Evolutionary conservation across 2,329 filamentous ascomycete species (phyloP).

Genomic region (Polytolypa hystricis): DNA sequence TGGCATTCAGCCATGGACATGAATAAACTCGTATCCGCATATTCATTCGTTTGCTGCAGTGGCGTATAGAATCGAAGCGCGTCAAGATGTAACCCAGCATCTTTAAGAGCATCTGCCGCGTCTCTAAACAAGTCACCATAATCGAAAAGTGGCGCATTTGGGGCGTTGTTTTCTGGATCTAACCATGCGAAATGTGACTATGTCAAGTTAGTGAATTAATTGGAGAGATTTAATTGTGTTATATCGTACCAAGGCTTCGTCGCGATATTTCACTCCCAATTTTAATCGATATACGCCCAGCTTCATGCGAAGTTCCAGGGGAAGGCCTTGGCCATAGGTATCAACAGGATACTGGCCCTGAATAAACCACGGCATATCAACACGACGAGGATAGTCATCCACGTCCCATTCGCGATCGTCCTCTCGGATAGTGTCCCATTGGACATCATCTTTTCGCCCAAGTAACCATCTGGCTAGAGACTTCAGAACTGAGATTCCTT

Average conservation of each 20-base stretch:
- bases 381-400: constrained; percentile 55
- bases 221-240: constrained; percentile 1
- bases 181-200: constrained; percentile 60
- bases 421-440: constrained; percentile 60
- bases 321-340: constrained; percentile 62
- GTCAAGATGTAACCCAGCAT: constrained; percentile 40
- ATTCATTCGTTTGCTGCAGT: constrained; percentile 36
- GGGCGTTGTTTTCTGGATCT: constrained; percentile 47
- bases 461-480: constrained; percentile 70
- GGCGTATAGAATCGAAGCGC: constrained; percentile 50
- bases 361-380: constrained; percentile 50
- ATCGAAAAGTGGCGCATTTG: constrained; percentile 46
- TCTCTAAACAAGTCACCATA: constrained; percentile 74
- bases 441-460: constrained; percentile 58
- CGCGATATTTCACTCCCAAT: constrained; percentile 47
- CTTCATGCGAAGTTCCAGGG: constrained; percentile 72
- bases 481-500: constrained; percentile 61
- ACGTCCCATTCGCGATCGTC: constrained; percentile 89
- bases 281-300: constrained; percentile 73
- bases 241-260: constrained; percentile 61
- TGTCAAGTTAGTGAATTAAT: constrained; percentile 7
- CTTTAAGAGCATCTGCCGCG: constrained; percentile 48
- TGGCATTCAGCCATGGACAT: constrained; percentile 51
- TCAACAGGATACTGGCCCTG: constrained; percentile 42
- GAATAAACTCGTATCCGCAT: constrained; percentile 40